A percentile compares a stretch with the other conserved stretches of the same genome.
phyloP scores from a whole-genome alignment of 345 rosid genomes.

The Melastoma malabathricum region DNA sequence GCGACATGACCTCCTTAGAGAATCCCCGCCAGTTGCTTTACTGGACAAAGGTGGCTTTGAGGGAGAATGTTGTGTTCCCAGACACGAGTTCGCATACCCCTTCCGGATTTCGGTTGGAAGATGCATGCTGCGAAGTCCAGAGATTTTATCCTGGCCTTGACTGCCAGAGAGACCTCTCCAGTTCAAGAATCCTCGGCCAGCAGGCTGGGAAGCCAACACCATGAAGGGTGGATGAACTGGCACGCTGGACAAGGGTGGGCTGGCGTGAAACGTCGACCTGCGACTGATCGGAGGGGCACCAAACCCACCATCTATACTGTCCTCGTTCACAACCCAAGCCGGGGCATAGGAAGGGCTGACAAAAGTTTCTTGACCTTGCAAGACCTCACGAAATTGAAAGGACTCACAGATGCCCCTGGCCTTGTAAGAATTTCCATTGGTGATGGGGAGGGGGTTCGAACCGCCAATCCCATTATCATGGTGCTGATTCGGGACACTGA shows the following conservation, averaged over 20 bases:
- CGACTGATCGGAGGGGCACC: conserved; percentile 32
- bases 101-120: too few relatives aligned
- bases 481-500: conserved; percentile 22
- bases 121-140: too few relatives aligned
- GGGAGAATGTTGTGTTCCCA: too few relatives aligned
- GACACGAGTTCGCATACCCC: too few relatives aligned
- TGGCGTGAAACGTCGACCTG: conserved; percentile 22
- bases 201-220: conserved; percentile 46
- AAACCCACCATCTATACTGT: conserved; percentile 24
- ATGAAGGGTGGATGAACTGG: conserved; percentile 78
- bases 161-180: conserved; percentile 8
- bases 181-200: conserved; percentile 16
- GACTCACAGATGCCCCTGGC: conserved; percentile 56
- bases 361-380: conserved; percentile 99
- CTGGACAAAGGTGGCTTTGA: too few relatives aligned
- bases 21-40: background rate
- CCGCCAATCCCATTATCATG: conserved; percentile 3
- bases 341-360: conserved; percentile 26
- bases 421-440: conserved; percentile 22
- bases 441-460: conserved; percentile 8
- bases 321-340: conserved; percentile 17
- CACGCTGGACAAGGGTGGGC: conserved; percentile 17
- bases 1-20: conserved; percentile 70
- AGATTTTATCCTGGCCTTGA: conserved; percentile 3
- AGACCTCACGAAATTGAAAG: conserved; percentile 69